Conservation (phyloP, 1,139 yeast species). For the Geotrichum phurueaensis region DNA sequence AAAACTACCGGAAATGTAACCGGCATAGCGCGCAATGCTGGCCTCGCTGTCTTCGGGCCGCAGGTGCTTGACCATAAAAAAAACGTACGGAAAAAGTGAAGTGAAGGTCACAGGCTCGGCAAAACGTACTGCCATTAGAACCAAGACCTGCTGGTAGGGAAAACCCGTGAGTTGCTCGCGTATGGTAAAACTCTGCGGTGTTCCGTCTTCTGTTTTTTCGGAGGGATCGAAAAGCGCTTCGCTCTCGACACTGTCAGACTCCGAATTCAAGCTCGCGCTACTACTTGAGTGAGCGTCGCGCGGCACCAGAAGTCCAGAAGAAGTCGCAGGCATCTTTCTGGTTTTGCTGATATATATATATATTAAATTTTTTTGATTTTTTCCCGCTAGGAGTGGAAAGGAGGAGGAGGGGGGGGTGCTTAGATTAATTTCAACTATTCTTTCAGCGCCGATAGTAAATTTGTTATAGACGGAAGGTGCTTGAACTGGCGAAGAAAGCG, state of each 20-base stretch:
- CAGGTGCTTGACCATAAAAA: conserved; percentile 51
- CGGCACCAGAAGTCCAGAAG: background rate
- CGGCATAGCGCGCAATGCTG: conserved; percentile 48
- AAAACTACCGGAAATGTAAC: conserved; percentile 52
- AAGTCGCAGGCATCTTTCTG: background rate
- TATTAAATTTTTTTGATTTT: too few relatives aligned
- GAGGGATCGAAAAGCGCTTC: background rate
- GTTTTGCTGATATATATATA: too few relatives aligned
- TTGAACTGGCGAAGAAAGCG: too few relatives aligned
- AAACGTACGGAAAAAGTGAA: conserved; percentile 57
- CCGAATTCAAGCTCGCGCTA: background rate
- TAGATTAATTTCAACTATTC: too few relatives aligned
- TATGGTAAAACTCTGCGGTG: conserved; percentile 23
- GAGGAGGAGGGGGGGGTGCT: too few relatives aligned
- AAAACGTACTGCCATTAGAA: conserved; percentile 43
- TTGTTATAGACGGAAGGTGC: too few relatives aligned
- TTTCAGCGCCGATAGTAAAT: too few relatives aligned
- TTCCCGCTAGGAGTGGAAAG: too few relatives aligned
- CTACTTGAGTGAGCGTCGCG: background rate
- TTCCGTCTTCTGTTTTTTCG: conserved; percentile 21
- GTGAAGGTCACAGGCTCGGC: conserved; percentile 62
- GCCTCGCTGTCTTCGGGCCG: conserved; percentile 27
- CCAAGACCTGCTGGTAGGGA: conserved; percentile 48
- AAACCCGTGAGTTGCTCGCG: conserved; percentile 40
- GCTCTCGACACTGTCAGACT: background rate